Evolutionary conservation across 345 rosid genomes (phyloP), one percentile per base, ranked within the genome.

Genomic region (Litchi chinensis): DNA sequence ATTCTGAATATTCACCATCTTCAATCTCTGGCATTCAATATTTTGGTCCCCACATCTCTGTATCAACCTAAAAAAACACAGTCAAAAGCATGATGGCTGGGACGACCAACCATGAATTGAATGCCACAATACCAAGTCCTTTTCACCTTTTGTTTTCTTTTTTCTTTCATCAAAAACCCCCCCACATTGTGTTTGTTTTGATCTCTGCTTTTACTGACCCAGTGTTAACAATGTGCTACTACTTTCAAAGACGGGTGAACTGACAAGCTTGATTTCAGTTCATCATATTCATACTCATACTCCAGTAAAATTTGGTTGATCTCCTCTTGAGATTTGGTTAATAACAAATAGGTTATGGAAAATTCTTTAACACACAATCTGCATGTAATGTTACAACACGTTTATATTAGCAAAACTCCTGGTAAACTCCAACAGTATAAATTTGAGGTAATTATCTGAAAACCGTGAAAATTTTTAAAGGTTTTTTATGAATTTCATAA

Each of bases 41-140:
- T 0, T 60, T 71, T 40, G 82, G 82, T 75, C 83, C 83, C 86
- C 71, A 68, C 79, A 2, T 28, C 65, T 21, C 65, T 60, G 28
- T 60, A 60, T 54, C 59, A 54, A 54, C 65, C 65, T 21, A 8
- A 60, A 60, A 70, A 22, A 18, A 19, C 6, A 22, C 71, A 70
- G 59, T 78, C 79, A 50, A 70, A 52, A 43, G 59, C 18, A 73
- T 74, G 83, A 82, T 82, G 66, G 59, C 79, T 6, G 32, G 22
- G 28, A 22, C 11, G 56, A 74, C 82, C 65, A 70, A 50, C 77
- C 75, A 56, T 13, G 82, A 77, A 65, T 60, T 77, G 37, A 79
- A 68, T 62, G 80, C 70, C 50, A 19, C 48, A 41, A 68, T 66
- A 26, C 52, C 24, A 16, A 2, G 79, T 78, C 76, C 15, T 76